phyloP scores from a whole-genome alignment of 2,329 filamentous ascomycete genomes.

The Elsinoe ampelina region DNA sequence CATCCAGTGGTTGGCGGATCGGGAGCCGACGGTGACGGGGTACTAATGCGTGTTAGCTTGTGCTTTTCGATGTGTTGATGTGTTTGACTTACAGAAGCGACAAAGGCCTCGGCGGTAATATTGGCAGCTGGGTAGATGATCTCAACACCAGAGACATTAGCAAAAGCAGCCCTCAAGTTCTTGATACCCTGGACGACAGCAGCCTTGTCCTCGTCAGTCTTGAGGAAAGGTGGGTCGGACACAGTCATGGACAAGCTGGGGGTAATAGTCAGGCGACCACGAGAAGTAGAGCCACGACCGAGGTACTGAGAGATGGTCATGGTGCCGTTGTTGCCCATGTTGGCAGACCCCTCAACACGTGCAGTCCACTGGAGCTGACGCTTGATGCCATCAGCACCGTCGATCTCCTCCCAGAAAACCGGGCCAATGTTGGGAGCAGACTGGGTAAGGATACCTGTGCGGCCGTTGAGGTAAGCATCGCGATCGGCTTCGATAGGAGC shows the following conservation, averaged over 20 bases:
- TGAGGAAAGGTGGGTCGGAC: conserved; percentile 43
- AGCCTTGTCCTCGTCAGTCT: conserved; percentile 47
- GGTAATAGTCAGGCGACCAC: conserved; percentile 53
- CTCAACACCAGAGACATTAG: conserved; percentile 46
- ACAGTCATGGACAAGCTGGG: conserved; percentile 46
- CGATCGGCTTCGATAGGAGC: conserved; percentile 33
- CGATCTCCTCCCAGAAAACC: conserved; percentile 52
- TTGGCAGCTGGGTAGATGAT: conserved; percentile 46
- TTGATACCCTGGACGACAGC: conserved; percentile 58
- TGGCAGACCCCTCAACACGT: conserved; percentile 50
- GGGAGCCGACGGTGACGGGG: conserved; percentile 30
- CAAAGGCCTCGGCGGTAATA: conserved; percentile 46
- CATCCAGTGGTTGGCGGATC: conserved; percentile 38
- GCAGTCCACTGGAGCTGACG: conserved; percentile 59
- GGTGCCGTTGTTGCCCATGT: conserved; percentile 29
- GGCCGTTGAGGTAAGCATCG: conserved; percentile 34
- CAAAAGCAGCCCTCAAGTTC: conserved; percentile 47
- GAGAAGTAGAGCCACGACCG: conserved; percentile 52
- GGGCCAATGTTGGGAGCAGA: conserved; percentile 58
- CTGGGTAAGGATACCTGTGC: conserved; percentile 53
- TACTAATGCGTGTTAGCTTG: conserved; percentile 17
- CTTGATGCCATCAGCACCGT: conserved; percentile 48
- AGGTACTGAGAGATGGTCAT: conserved; percentile 48
- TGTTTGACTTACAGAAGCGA: conserved; percentile 36
- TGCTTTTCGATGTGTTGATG: not conserved